Conservation (phyloP, 2,329 filamentous ascomycete genomes). For the Aspergillus quadricinctus region DNA sequence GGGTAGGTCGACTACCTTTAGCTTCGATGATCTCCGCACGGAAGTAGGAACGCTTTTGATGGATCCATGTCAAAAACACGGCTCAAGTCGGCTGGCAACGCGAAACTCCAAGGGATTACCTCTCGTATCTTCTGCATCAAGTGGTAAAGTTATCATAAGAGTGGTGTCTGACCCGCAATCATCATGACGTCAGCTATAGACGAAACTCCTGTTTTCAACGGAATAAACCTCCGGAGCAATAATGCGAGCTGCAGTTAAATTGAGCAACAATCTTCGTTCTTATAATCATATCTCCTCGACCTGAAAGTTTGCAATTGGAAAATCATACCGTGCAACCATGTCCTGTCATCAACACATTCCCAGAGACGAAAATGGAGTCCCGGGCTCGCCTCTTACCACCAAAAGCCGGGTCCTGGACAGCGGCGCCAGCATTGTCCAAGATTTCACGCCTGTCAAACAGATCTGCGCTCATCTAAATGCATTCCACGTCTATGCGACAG, state of each 20-base stretch:
- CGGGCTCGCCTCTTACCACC: conserved; percentile 29
- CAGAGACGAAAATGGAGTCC: conserved; percentile 11
- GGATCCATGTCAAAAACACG: neutral
- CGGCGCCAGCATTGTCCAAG: conserved; percentile 34
- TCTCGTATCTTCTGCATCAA: neutral
- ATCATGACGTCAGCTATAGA: neutral
- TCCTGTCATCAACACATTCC: conserved; percentile 4
- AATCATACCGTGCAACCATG: neutral
- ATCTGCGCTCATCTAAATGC: conserved; percentile 82
- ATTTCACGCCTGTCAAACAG: conserved; percentile 65
- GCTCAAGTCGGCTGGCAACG: neutral
- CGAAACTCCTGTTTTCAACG: neutral
- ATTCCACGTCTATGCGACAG: conserved; percentile 78
- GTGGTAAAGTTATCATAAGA: neutral
- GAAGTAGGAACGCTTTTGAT: neutral
- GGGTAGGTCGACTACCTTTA: neutral
- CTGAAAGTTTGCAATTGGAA: neutral
- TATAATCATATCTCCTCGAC: neutral
- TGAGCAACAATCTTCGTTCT: neutral
- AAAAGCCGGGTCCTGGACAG: conserved; percentile 37
- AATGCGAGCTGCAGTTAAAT: neutral
- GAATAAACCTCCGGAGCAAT: neutral
- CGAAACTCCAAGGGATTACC: neutral
- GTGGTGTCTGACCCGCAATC: neutral
- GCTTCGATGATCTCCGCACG: neutral